Evolutionary conservation across 257 asterid species (phyloP).

Genomic region (Nicotiana obtusifolia): DNA sequence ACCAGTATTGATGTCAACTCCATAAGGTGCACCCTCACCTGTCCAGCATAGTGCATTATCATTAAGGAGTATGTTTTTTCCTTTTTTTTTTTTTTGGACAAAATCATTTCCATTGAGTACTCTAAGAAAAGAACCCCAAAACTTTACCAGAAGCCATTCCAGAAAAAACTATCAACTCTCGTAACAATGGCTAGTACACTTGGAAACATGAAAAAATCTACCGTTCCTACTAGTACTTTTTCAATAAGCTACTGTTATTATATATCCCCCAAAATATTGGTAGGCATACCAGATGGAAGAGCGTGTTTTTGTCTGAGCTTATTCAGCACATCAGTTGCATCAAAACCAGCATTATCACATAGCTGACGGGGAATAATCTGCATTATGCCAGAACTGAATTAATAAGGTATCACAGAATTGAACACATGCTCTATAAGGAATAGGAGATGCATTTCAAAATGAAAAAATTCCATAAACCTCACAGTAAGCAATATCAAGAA

Average conservation of each 20-base stretch:
- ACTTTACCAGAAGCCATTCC: not conserved
- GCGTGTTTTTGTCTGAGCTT: conserved; percentile 96
- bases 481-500: conserved; percentile 1
- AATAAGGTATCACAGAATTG: not conserved
- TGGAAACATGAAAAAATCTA: not conserved
- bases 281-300: conserved; percentile 68
- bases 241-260: not conserved
- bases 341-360: conserved; percentile 76
- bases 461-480: not conserved
- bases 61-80: not conserved
- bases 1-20: conserved; percentile 54
- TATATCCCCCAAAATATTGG: not conserved
- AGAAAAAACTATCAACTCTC: not conserved
- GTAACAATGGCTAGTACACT: not conserved
- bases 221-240: not conserved
- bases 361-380: conserved; percentile 61
- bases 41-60: conserved; percentile 4
- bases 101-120: not conserved
- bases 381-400: conserved; percentile 9
- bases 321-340: conserved; percentile 94
- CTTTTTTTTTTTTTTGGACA: too few species aligned
- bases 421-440: not conserved
- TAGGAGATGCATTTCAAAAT: not conserved
- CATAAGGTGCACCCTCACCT: conserved; percentile 56
- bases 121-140: not conserved